Base-by-base conservation (phyloP, 495 filamentous ascomycete genomes). In the Xylaria castorea region DNA sequence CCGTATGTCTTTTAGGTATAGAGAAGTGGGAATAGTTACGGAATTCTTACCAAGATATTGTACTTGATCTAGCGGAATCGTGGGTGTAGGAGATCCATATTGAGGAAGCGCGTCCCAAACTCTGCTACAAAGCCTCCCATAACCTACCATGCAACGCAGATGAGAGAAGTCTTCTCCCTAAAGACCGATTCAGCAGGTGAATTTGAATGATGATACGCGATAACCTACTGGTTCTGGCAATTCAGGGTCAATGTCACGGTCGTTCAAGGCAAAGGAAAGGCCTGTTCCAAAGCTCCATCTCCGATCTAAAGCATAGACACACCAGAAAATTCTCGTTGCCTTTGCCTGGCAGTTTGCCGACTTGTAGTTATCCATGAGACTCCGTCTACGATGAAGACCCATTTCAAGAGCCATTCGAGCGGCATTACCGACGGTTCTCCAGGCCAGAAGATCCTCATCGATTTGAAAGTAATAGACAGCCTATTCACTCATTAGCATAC, bases 381-480 rank as follows among this genome's bases (percentile, higher is more conserved):
- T 89, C 76, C 92, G 90, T 55, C 87, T 84, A 40, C 90, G 84
- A 80, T 93, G 91, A 5, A 93, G 79, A 27, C 91, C 91, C 75
- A 92, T 80, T 75, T 92, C 90, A 4, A 93, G 79, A 74, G 89
- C 91, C 84, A 91, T 87, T 8, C 90, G 85, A n/a, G 88, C 87
- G 18, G 88, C 86, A 46, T 90, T 75, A 5, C 91, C 91, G 51
- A 90, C 89, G 38, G 91, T 80, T 2, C 91, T 84, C 84, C 91
- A 93, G 7, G 89, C 88, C 76, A 91, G 84, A 14, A 85, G 83
- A 76, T 93, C 91, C 71, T 92, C 87, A 63, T 91, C 90, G 14
- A 84, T 85, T 74, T 92, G 89, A 73, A 91, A 93, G 78, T 92
- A 87, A 81, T 93, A 93, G 61, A 90, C 92, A 30, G 89, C 89